Conservation (phyloP, 2,329 filamentous ascomycete species). For the Fusarium pilosicola region DNA sequence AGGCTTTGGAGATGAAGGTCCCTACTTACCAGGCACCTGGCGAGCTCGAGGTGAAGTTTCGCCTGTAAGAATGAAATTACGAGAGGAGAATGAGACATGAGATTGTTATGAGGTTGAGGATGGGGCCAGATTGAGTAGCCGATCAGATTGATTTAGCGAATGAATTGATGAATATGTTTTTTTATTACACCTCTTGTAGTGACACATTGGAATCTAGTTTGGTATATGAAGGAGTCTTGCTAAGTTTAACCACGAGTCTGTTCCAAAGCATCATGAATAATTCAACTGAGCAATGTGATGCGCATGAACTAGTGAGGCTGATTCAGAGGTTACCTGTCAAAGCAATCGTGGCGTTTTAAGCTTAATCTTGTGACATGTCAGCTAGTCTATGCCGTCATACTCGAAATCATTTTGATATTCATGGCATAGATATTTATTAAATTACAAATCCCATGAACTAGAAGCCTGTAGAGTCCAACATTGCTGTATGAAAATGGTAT, state of each 20-base stretch:
- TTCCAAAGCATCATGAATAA: not conserved
- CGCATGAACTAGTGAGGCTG: not conserved
- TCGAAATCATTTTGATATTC: not conserved
- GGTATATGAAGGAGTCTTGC: not conserved
- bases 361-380: not conserved
- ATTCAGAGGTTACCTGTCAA: not conserved
- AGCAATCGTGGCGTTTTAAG: not conserved
- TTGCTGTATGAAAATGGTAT: not conserved
- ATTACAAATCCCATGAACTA: rapidly evolving
- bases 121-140: conserved; percentile 9
- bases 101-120: not conserved
- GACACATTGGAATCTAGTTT: rapidly evolving
- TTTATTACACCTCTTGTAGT: not conserved
- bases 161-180: not conserved
- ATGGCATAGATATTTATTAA: not conserved
- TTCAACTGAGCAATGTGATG: not conserved
- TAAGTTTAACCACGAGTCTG: too few relatives aligned
- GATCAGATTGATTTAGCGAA: conserved; percentile 22
- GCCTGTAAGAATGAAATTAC: conserved; percentile 48
- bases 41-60: conserved; percentile 53
- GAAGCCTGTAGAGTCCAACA: rapidly evolving
- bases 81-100: not conserved
- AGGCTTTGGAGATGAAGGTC: conserved; percentile 80
- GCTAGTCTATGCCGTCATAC: rapidly evolving
- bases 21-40: conserved; percentile 69